Evolutionary conservation across 2,329 filamentous ascomycete genomes (phyloP), one percentile per base, ranked within the genome.

Genomic region (Cercospora janseana): DNA sequence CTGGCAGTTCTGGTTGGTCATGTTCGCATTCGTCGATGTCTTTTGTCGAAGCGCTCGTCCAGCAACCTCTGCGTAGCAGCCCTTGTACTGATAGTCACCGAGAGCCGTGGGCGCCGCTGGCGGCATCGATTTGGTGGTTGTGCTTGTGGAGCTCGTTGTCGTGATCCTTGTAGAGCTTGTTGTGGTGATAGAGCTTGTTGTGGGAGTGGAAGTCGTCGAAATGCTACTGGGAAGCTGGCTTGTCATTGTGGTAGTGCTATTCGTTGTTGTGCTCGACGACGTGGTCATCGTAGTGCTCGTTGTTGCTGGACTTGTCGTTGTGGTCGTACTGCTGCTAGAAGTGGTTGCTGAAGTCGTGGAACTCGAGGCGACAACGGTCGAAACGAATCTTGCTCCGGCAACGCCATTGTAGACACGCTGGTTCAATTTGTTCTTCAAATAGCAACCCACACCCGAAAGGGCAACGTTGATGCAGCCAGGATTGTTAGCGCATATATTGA

Each of bases 1-100:
- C 2, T 63, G 62, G 49, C 68, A 71, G 46, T 49, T 58, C 28
- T 71, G 67, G 6, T 73, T 58, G 6, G 71, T 70, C 67, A 72
- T 68, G 43, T 54, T 58, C 12, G 54, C 37, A 12, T 56, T 59
- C 46, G 58, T 47, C 16, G 58, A 62, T n/a, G 50, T 46, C 21
- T 54, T 56, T 1, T 13, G 60, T 5, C 48, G 52, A 2, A 68
- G 51, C 6, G 63, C 62, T 43, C 64, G 61, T 20, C 68, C 65
- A 2, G 6, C 70, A 52, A 16, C 44, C 27, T 64, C 62, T 2
- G 49, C 60, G 53, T 63, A 63, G 53, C 62, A 64, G 20, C 40
- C 46, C 18, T 56, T 26, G 32, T 56, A 53, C 15, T 49, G 41
- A 43, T 49, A 63, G 46, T 55, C 48, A 20, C 49, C 58, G 12